Conservation (phyloP, 768 basidiomycete genomes). For the Naematelia aurantialba region DNA sequence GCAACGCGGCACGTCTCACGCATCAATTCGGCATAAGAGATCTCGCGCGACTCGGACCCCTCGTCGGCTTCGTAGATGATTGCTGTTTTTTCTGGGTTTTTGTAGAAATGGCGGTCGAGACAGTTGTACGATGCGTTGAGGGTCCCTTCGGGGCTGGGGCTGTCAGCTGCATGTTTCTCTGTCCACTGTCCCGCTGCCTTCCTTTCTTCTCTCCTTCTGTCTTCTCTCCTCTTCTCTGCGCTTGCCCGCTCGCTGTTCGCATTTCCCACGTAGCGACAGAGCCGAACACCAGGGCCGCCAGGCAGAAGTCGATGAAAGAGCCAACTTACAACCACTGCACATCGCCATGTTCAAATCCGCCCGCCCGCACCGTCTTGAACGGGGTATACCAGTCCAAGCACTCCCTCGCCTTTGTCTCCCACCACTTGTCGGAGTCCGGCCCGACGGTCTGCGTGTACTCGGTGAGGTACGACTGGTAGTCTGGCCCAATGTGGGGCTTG, state of each 20-base stretch:
- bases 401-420: slow-evolving; percentile 72
- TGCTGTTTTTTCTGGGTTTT: slow-evolving; percentile 79
- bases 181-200: too few species aligned
- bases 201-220: not conserved
- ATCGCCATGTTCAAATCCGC: slow-evolving; percentile 78
- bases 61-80: slow-evolving; percentile 99
- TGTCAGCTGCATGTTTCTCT: slow-evolving; percentile 17
- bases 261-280: too few species aligned
- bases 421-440: slow-evolving; percentile 75
- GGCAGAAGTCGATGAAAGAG: too few species aligned
- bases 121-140: slow-evolving; percentile 95
- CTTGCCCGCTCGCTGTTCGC: too few species aligned
- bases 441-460: slow-evolving; percentile 72
- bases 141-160: slow-evolving; percentile 69
- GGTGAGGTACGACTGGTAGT: slow-evolving; percentile 67
- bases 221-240: not conserved
- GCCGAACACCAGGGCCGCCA: too few species aligned
- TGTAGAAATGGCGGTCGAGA: slow-evolving; percentile 92
- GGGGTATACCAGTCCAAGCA: slow-evolving; percentile 82
- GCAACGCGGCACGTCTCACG: slow-evolving; percentile 84
- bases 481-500: slow-evolving; percentile 73
- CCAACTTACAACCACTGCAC: slow-evolving; percentile 74
- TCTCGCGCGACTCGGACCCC: slow-evolving; percentile 68
- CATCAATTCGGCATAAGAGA: slow-evolving; percentile 80
- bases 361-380: slow-evolving; percentile 79